Conservation (phyloP, 1,284 basidiomycete genomes). For the Boletus sp. region DNA sequence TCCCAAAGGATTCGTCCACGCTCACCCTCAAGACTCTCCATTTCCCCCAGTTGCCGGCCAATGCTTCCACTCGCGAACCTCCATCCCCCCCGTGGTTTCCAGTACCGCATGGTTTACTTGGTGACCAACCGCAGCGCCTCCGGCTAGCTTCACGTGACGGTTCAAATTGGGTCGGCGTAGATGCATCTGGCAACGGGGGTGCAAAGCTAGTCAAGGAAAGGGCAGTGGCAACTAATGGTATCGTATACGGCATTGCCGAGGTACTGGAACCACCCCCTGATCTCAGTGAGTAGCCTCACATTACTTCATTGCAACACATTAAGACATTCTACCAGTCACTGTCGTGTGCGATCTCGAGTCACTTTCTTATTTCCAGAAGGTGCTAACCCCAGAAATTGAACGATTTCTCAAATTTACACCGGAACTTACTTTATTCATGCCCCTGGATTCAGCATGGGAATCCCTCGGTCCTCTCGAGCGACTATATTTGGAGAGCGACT, state of each 20-base stretch:
- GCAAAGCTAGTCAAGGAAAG: constrained; percentile 54
- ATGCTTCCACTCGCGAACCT: constrained; percentile 61
- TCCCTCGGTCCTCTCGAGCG: constrained; percentile 65
- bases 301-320: background rate
- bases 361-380: constrained; percentile 68
- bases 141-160: constrained; percentile 56
- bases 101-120: constrained; percentile 76
- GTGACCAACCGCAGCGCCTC: constrained; percentile 79
- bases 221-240: constrained; percentile 70
- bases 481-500: constrained; percentile 83
- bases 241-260: constrained; percentile 72
- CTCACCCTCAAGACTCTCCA: constrained; percentile 63
- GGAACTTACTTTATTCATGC: constrained; percentile 88
- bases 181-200: constrained; percentile 72
- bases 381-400: constrained; percentile 58
- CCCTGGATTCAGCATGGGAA: constrained; percentile 79
- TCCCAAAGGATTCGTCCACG: constrained; percentile 44
- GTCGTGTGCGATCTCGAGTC: constrained; percentile 58
- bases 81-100: constrained; percentile 85
- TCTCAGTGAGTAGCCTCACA: constrained; percentile 53
- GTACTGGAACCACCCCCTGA: constrained; percentile 78
- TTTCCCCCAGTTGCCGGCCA: constrained; percentile 58
- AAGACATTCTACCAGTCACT: constrained; percentile 11
- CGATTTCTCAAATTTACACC: constrained; percentile 60
- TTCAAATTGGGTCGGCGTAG: constrained; percentile 62